Percentiles rank a stretch among this genome's conserved stretches.
These are phyloP conservation scores for Beauveria pseudobassiana DNA, from an alignment of 2,329 filamentous ascomycete genomes.

Conservation along the genomic window DNA sequence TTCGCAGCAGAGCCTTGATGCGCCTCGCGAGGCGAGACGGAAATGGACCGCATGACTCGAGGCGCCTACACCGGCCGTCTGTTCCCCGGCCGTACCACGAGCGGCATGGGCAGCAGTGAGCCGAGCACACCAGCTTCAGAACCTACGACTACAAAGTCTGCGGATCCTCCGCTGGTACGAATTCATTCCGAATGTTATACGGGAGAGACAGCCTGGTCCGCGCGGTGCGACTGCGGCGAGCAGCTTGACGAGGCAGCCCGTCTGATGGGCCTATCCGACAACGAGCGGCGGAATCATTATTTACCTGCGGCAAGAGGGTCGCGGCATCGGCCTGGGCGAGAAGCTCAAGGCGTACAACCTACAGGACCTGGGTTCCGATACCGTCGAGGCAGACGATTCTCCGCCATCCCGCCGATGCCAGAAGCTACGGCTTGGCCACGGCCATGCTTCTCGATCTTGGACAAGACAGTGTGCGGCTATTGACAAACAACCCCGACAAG, in stretches of 20 bases:
- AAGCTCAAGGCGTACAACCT: slow-evolving; percentile 98
- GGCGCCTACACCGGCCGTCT: slow-evolving; percentile 87
- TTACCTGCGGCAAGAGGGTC: slow-evolving; percentile 91
- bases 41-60: slow-evolving; percentile 85
- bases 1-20: slow-evolving; percentile 68
- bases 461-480: slow-evolving; percentile 65
- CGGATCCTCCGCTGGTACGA: slow-evolving; percentile 62
- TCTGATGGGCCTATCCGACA: slow-evolving; percentile 70
- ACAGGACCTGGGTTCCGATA: slow-evolving; percentile 94
- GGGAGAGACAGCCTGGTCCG: slow-evolving; percentile 96
- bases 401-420: slow-evolving; percentile 85
- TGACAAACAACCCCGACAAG: slow-evolving; percentile 98
- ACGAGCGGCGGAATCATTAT: slow-evolving; percentile 80
- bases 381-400: slow-evolving; percentile 89
- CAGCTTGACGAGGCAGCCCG: slow-evolving; percentile 94
- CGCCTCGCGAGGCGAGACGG: slow-evolving; percentile 66
- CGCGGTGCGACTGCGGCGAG: slow-evolving; percentile 94
- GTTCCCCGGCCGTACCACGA: slow-evolving; percentile 75
- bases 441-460: slow-evolving; percentile 87
- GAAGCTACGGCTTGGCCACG: slow-evolving; percentile 93
- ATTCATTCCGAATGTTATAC: slow-evolving; percentile 99
- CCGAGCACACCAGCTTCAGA: slow-evolving; percentile 1
- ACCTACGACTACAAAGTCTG: background rate
- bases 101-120: slow-evolving; percentile 47
- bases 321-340: slow-evolving; percentile 88